A percentile compares a stretch with the other conserved stretches of the same genome.
Evolutionary conservation across 371 early-diverging fungal species (phyloP).

Genomic region (Mortierella sp.): DNA sequence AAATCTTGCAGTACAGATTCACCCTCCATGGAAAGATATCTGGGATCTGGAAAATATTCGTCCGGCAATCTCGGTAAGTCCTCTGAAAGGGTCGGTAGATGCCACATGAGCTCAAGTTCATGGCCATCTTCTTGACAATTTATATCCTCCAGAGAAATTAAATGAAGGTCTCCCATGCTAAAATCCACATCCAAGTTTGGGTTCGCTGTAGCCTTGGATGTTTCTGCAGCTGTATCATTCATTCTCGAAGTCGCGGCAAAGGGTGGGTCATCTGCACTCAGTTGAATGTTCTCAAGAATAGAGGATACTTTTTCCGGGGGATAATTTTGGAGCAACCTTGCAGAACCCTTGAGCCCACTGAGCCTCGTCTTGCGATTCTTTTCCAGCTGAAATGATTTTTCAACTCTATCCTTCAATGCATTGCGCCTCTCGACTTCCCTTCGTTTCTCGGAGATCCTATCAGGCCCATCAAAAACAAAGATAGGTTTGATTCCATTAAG

Average conservation of each 20-base stretch:
- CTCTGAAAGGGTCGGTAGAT: conserved; percentile 3
- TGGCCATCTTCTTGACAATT: background rate
- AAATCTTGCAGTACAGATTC: background rate
- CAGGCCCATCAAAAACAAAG: conserved; percentile 72
- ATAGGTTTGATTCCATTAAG: conserved; percentile 65
- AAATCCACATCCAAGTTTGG: background rate
- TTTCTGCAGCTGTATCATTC: background rate
- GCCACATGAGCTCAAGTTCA: conserved; percentile 11
- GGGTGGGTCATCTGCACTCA: background rate
- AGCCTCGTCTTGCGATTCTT: conserved; percentile 35
- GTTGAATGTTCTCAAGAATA: conserved; percentile 24
- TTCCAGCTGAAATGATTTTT: conserved; percentile 24
- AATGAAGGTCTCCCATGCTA: background rate
- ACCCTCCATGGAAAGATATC: background rate
- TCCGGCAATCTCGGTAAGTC: conserved; percentile 9
- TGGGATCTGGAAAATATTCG: background rate
- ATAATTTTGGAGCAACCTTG: conserved; percentile 18
- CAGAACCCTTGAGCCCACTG: conserved; percentile 17
- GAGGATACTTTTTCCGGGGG: conserved; percentile 10
- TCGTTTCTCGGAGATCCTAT: conserved; percentile 63
- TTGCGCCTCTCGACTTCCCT: conserved; percentile 60
- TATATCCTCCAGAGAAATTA: conserved; percentile 4
- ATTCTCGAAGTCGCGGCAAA: background rate
- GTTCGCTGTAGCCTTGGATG: background rate
- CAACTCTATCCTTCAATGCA: conserved; percentile 46